Percentiles rank a stretch among this genome's conserved stretches.
These are phyloP conservation scores for Chenopodium suecicum DNA, from an alignment of 148 eudicot species.

Conservation along the genomic window DNA sequence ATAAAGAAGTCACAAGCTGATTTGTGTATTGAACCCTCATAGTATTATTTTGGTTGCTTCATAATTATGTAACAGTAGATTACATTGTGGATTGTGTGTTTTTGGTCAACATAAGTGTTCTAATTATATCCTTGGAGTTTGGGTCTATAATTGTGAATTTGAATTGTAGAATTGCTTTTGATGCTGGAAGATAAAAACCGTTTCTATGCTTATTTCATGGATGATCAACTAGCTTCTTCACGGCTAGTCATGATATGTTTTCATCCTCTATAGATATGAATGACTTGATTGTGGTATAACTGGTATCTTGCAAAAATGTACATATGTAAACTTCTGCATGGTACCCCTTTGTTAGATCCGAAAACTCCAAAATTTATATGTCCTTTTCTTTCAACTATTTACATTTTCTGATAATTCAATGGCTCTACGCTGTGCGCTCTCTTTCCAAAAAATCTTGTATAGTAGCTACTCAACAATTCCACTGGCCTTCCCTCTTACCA, in stretches of 20 bases:
- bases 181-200: not conserved
- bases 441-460: not conserved
- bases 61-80: not conserved
- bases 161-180: not conserved
- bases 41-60: not conserved
- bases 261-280: not conserved
- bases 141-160: not conserved
- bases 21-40: not conserved
- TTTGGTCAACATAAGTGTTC: not conserved
- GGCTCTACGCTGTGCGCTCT: not conserved
- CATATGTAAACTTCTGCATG: not conserved
- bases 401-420: not conserved
- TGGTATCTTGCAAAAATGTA: not conserved
- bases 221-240: not conserved
- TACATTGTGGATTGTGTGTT: not conserved
- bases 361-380: no score
- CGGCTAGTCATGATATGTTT: not conserved
- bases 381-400: no score
- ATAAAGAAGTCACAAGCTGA: not conserved
- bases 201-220: not conserved
- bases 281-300: not conserved
- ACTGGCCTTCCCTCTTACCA: not conserved
- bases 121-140: no score
- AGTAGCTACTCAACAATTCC: not conserved
- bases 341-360: not conserved